Percentiles rank a stretch among this genome's conserved stretches.
phyloP scores from a whole-genome alignment of 2,329 filamentous ascomycete species.

The Monosporascus ibericus region DNA sequence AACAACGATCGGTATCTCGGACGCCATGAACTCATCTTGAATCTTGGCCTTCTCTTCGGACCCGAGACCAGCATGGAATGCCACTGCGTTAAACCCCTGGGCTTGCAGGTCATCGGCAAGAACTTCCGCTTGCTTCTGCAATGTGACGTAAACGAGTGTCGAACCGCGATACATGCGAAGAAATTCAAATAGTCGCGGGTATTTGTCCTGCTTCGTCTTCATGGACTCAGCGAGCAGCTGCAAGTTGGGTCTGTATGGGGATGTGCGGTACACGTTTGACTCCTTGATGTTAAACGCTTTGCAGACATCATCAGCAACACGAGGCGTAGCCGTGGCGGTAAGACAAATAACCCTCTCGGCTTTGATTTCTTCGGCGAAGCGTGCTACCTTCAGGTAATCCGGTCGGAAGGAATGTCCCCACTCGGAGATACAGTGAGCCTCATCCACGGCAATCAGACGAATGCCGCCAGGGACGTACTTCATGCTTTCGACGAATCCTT shows the following conservation, averaged over 20 bases:
- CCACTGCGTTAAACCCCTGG: constrained; percentile 34
- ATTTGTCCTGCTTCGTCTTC: constrained; percentile 36
- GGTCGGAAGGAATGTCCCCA: constrained; percentile 27
- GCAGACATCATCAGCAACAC: constrained; percentile 49
- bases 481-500: constrained; percentile 51
- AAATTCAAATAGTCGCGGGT: constrained; percentile 39
- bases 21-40: constrained; percentile 47
- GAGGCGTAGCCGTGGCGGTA: constrained; percentile 53
- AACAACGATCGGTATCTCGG: constrained; percentile 38
- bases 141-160: constrained; percentile 55
- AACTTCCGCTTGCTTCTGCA: constrained; percentile 45
- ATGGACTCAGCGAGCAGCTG: constrained; percentile 44
- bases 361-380: constrained; percentile 48
- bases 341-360: constrained; percentile 55
- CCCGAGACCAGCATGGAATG: constrained; percentile 47
- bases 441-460: constrained; percentile 50
- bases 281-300: constrained; percentile 43
- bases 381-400: constrained; percentile 34
- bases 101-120: constrained; percentile 32
- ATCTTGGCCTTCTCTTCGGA: constrained; percentile 35
- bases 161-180: constrained; percentile 45
- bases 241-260: constrained; percentile 54
- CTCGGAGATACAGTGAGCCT: constrained; percentile 54
- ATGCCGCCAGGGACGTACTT: constrained; percentile 48
- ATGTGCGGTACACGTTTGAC: constrained; percentile 49